Conservation (phyloP, 2,329 filamentous ascomycete genomes). For the Venturia carpophila region DNA sequence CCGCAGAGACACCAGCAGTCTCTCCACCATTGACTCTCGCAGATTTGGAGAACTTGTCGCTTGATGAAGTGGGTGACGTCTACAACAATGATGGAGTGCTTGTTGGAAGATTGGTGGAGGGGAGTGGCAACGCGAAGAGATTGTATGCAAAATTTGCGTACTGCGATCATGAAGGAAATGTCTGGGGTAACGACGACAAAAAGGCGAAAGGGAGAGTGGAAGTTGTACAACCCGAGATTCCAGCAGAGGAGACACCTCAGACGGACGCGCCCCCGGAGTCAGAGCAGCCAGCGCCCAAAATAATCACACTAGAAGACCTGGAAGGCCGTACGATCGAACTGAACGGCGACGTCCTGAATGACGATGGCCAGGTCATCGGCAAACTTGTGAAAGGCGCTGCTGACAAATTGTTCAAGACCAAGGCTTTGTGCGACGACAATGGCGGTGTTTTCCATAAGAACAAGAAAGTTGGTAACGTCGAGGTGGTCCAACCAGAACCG, state of each 20-base stretch:
- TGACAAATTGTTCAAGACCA: conserved; percentile 1
- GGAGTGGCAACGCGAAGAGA: conserved; percentile 42
- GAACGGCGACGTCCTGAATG: conserved; percentile 48
- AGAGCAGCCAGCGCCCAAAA: not conserved
- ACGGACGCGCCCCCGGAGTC: not conserved
- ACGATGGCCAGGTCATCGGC: conserved; percentile 46
- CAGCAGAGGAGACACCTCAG: conserved; percentile 1
- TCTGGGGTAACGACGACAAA: conserved; percentile 51
- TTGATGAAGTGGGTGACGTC: conserved; percentile 45
- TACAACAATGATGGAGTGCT: conserved; percentile 39
- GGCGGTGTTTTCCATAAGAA: conserved; percentile 3
- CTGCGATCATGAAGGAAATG: conserved; percentile 48
- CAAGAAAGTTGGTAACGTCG: conserved; percentile 21
- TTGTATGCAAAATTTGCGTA: conserved; percentile 43
- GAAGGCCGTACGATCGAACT: conserved; percentile 44
- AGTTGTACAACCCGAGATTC: not conserved
- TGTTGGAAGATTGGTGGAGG: conserved; percentile 43
- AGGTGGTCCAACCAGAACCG: conserved; percentile 34
- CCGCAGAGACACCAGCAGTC: conserved; percentile 32
- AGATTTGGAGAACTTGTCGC: conserved; percentile 40
- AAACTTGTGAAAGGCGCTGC: conserved; percentile 23
- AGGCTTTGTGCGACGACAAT: conserved; percentile 14
- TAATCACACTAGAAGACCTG: conserved; percentile 30
- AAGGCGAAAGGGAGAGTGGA: conserved; percentile 7
- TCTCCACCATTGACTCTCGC: conserved; percentile 31